Conservation (phyloP, 805 yeast genomes). For the Wickerhamiella domercqiae region DNA sequence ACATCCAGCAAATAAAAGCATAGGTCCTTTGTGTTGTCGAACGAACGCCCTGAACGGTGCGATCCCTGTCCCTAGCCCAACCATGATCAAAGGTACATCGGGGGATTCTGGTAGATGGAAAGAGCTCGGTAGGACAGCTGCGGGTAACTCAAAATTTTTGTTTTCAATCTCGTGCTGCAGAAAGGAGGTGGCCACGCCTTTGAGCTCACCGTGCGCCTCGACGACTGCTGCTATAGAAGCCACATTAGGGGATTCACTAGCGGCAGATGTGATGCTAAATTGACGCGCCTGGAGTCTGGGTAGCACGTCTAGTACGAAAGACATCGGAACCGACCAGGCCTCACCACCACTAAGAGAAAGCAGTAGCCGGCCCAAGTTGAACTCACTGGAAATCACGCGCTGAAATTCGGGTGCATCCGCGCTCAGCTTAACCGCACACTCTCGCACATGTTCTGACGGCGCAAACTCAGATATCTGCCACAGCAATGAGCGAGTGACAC, state of each 20-base stretch:
- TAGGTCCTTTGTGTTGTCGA: constrained; percentile 36
- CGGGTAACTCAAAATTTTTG: constrained; percentile 29
- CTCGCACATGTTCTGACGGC: constrained; percentile 36
- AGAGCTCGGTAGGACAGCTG: constrained; percentile 65
- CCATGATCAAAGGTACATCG: constrained; percentile 52
- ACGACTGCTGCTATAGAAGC: constrained; percentile 69
- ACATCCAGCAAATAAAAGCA: constrained; percentile 12
- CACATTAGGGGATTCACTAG: constrained; percentile 46
- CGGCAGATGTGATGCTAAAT: constrained; percentile 72
- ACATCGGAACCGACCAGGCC: constrained; percentile 60
- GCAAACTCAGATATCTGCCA: constrained; percentile 54
- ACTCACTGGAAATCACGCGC: constrained; percentile 35
- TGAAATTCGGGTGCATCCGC: constrained; percentile 45
- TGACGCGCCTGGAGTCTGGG: constrained; percentile 66
- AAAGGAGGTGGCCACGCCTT: constrained; percentile 13
- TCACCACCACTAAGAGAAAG: constrained; percentile 37
- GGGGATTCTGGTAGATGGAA: constrained; percentile 68
- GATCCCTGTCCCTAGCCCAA: constrained; percentile 86
- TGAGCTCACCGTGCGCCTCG: constrained; percentile 27
- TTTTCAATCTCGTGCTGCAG: not conserved
- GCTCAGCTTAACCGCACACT: constrained; percentile 31
- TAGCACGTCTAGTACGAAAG: constrained; percentile 52
- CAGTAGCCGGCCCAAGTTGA: constrained; percentile 53
- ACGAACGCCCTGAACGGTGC: constrained; percentile 81
- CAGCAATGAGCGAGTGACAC: constrained; percentile 60